phyloP scores from a whole-genome alignment of 345 rosid genomes.

The Euphorbia lathyris region DNA sequence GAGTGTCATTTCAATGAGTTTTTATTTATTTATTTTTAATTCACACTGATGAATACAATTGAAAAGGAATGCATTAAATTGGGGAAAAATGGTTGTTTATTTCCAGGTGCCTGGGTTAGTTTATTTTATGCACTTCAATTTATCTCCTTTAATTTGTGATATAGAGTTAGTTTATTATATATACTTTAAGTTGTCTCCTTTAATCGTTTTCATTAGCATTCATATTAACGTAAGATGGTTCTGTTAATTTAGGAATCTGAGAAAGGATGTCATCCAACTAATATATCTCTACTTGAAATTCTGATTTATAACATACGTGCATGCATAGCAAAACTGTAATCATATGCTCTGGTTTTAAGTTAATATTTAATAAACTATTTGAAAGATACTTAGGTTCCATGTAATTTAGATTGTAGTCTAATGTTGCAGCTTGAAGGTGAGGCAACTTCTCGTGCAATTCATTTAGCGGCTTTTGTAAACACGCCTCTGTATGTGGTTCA shows the following conservation, averaged over 20 bases:
- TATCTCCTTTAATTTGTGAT: background rate
- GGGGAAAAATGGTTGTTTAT: too few relatives aligned
- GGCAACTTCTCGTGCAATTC: constrained; percentile 95
- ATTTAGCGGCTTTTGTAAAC: constrained; percentile 80
- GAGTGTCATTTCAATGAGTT: too few relatives aligned
- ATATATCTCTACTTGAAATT: background rate
- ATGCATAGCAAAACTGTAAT: background rate
- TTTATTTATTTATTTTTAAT: background rate
- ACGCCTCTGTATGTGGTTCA: constrained; percentile 96
- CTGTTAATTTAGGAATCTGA: background rate
- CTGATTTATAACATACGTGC: background rate
- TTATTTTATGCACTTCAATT: too few relatives aligned
- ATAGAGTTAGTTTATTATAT: too few relatives aligned
- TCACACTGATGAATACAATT: too few relatives aligned
- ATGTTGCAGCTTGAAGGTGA: constrained; percentile 84
- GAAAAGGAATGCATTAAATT: too few relatives aligned
- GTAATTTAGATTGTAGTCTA: constrained; percentile 14
- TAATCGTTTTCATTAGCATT: background rate
- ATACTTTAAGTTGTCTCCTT: too few relatives aligned
- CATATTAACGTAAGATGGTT: background rate
- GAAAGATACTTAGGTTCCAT: background rate
- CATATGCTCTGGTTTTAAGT: background rate
- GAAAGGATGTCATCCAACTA: background rate
- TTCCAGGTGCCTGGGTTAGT: too few relatives aligned
- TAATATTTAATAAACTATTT: background rate